phyloP scores from a whole-genome alignment of 23 red algal genomes.

The Chondrus crispus region DNA sequence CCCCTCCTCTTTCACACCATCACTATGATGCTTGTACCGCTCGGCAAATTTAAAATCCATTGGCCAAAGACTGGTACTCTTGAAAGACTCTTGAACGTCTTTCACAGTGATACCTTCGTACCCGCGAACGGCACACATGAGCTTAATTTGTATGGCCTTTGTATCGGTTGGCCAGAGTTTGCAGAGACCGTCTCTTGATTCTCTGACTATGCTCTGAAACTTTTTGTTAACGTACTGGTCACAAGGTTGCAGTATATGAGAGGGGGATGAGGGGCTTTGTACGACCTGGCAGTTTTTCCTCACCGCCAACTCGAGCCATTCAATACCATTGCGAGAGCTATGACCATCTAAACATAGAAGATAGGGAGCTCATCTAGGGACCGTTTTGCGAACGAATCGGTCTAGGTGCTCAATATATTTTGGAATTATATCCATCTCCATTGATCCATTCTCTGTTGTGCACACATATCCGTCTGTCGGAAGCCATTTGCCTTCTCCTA shows the following conservation, averaged over 20 bases:
- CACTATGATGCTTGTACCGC: neutral
- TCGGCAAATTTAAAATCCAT: conserved; percentile 14
- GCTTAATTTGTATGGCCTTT: neutral
- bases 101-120: neutral
- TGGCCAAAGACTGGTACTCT: conserved; percentile 1
- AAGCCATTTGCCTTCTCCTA: neutral
- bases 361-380: neutral
- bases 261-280: neutral
- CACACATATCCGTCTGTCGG: neutral
- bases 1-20: too few relatives aligned
- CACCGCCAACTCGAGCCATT: conserved; percentile 17
- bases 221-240: conserved; percentile 18
- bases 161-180: neutral
- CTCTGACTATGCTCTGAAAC: neutral
- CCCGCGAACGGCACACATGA: neutral
- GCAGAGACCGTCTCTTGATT: neutral
- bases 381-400: neutral
- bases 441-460: neutral
- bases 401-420: neutral
- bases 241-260: conserved; percentile 28
- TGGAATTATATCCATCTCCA: neutral
- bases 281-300: neutral
- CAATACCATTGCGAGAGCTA: neutral
- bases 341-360: conserved; percentile 10
- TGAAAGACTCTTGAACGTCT: neutral